A percentile compares a stretch with the other conserved stretches of the same genome.
phyloP scores from a whole-genome alignment of 257 asterid genomes.

The Leptodermis oblonga region DNA sequence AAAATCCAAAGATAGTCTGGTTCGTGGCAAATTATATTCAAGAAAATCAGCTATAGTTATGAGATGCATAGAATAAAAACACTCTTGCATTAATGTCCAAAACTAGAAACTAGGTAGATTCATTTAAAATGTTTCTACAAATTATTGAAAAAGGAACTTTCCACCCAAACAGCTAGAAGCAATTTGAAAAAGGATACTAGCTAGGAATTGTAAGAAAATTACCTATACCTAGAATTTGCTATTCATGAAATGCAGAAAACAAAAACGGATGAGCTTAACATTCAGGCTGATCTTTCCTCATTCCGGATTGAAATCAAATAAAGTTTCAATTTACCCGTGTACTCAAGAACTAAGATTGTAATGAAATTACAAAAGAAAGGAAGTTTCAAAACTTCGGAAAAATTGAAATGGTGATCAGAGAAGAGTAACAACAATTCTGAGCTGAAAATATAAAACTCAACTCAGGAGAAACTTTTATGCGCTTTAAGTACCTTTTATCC shows the following conservation, averaged over 20 bases:
- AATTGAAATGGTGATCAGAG: not conserved
- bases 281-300: not conserved
- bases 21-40: constrained; percentile 14
- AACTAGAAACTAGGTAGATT: not conserved
- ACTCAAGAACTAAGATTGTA: not conserved
- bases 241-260: not conserved
- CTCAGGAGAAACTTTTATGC: not conserved
- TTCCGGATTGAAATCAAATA: not conserved
- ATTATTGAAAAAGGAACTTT: not conserved
- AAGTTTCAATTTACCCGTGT: not conserved
- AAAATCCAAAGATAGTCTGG: constrained; percentile 82
- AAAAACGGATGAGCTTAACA: not conserved
- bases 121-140: not conserved
- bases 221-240: not conserved
- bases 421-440: not conserved
- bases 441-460: not conserved
- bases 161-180: not conserved
- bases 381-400: not conserved
- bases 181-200: not conserved
- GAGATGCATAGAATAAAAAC: not conserved
- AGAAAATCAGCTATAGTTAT: not conserved
- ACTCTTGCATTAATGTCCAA: not conserved
- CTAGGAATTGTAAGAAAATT: not conserved
- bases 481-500: constrained; percentile 59
- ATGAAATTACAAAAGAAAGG: not conserved